Evolutionary conservation across 106 monocot species (phyloP).

Genomic region (Hemerocallis citrina): DNA sequence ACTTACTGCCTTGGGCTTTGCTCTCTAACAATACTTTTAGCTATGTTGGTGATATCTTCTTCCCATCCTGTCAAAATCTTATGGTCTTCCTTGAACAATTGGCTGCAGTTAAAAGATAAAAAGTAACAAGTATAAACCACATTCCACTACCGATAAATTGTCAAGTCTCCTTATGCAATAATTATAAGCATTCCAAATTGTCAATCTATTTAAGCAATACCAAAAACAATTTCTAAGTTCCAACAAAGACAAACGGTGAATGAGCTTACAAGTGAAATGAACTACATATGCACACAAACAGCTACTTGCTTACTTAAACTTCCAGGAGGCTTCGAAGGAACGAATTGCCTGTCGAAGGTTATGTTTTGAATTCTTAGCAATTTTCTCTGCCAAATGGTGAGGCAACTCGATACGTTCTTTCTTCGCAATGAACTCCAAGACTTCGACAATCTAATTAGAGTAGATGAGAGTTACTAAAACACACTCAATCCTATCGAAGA

Average conservation of each 20-base stretch:
- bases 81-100: conserved; percentile 13
- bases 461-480: background rate
- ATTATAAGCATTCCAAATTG: background rate
- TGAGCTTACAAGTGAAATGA: conserved; percentile 2
- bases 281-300: background rate
- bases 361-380: conserved; percentile 27
- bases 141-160: background rate
- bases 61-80: conserved; percentile 48
- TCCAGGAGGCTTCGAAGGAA: conserved; percentile 53
- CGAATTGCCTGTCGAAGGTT: conserved; percentile 49
- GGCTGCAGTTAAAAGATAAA: conserved; percentile 19
- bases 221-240: too few relatives aligned
- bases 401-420: conserved; percentile 32
- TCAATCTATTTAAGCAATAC: background rate
- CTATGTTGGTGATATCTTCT: conserved; percentile 37
- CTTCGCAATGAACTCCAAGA: conserved; percentile 29
- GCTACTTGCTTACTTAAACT: conserved; percentile 21
- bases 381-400: conserved; percentile 23
- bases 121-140: background rate
- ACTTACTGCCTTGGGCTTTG: conserved; percentile 40
- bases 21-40: conserved; percentile 34
- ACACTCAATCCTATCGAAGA: background rate
- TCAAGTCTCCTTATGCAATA: background rate
- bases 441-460: conserved; percentile 8
- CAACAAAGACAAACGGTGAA: background rate